A percentile compares a stretch with the other conserved stretches of the same genome.
These are phyloP conservation scores for Microdochium nivale DNA, from an alignment of 2,329 filamentous ascomycete genomes.

Conservation along the genomic window DNA sequence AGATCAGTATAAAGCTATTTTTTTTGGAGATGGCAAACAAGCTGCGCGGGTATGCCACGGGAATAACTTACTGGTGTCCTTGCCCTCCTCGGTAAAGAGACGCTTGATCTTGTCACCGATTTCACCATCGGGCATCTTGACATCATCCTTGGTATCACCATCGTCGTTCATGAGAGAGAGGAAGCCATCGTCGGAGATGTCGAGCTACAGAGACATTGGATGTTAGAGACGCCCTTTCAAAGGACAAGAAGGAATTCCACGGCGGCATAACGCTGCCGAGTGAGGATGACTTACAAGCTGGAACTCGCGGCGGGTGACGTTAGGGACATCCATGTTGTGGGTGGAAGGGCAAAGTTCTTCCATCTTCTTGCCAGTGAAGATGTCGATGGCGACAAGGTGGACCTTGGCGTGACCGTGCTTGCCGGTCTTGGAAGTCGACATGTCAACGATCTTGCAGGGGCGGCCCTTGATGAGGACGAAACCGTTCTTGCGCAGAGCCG, in stretches of 20 bases:
- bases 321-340: conserved; percentile 96
- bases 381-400: conserved; percentile 94
- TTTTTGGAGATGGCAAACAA: background rate
- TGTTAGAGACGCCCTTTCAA: background rate
- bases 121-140: conserved; percentile 86
- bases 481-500: conserved; percentile 98
- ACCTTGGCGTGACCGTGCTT: conserved; percentile 99
- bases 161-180: conserved; percentile 87
- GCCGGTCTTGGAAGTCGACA: conserved; percentile 99
- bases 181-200: conserved; percentile 90
- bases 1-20: conserved; percentile 10
- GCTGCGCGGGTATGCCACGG: background rate
- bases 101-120: conserved; percentile 77
- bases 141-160: conserved; percentile 87
- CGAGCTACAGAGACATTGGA: conserved; percentile 50
- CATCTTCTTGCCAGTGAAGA: conserved; percentile 99
- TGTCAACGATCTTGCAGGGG: conserved; percentile 99
- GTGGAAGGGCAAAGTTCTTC: conserved; percentile 98
- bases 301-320: conserved; percentile 84
- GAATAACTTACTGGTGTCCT: conserved; percentile 76
- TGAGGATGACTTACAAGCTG: conserved; percentile 68
- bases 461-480: conserved; percentile 97
- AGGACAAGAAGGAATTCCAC: background rate
- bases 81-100: conserved; percentile 75
- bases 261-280: background rate